phyloP scores from a whole-genome alignment of 2,329 filamentous ascomycete genomes.

The Colletotrichum sp. region DNA sequence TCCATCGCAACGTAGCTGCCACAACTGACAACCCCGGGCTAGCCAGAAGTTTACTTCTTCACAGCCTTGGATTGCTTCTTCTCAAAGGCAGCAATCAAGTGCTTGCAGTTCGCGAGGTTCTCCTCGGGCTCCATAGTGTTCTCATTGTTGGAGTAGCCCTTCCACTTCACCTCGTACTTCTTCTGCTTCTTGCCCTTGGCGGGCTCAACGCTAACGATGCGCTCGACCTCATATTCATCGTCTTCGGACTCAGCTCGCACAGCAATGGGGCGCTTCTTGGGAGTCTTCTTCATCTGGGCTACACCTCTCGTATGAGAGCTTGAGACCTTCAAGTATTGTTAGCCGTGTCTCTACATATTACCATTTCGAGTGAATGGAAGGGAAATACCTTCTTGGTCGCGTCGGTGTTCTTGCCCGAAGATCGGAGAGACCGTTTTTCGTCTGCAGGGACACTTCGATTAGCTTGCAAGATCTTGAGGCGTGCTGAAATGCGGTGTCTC shows the following conservation, averaged over 20 bases:
- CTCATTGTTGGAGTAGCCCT: slow-evolving; percentile 44
- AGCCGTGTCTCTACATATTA: neutral
- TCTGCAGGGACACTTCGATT: neutral
- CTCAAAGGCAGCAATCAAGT: slow-evolving; percentile 42
- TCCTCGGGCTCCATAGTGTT: slow-evolving; percentile 60
- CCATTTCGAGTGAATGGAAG: neutral
- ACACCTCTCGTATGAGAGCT: neutral
- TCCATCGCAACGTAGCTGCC: neutral
- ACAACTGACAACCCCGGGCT: neutral
- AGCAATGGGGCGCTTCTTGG: neutral
- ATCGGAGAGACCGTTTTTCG: neutral
- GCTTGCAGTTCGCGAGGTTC: slow-evolving; percentile 45
- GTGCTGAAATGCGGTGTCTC: neutral
- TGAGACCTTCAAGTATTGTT: neutral
- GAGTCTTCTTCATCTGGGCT: neutral
- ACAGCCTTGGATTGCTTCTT: slow-evolving; percentile 16
- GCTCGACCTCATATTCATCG: slow-evolving; percentile 52
- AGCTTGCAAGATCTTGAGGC: neutral
- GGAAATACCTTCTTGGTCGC: neutral
- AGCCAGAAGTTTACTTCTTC: neutral
- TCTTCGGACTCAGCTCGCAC: slow-evolving; percentile 16
- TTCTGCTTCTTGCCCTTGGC: slow-evolving; percentile 40
- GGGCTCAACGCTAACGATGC: slow-evolving; percentile 45
- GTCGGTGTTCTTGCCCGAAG: neutral
- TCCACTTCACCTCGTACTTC: slow-evolving; percentile 60